Evolutionary conservation across 2,329 filamentous ascomycete genomes (phyloP).

Genomic region (Penicillium polonicum): DNA sequence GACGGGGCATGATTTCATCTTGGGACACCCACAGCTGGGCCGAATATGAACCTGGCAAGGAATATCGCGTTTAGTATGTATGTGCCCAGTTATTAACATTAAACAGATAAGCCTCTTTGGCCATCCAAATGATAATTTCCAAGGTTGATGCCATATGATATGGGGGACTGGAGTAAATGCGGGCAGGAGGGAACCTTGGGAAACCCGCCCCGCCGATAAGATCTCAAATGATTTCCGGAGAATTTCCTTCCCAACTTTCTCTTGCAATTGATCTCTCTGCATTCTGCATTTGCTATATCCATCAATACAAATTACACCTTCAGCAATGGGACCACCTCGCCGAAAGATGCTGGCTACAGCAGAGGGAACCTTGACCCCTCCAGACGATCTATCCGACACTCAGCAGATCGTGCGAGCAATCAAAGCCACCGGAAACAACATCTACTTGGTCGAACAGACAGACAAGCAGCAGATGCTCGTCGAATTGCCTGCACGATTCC

Average conservation of each 20-base stretch:
- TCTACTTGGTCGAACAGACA: slow-evolving; percentile 77
- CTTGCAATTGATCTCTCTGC: background rate
- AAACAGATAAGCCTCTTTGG: too few relatives aligned
- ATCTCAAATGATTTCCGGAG: slow-evolving; percentile 12
- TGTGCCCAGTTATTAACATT: background rate
- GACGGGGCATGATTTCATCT: background rate
- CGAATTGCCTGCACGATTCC: slow-evolving; percentile 80
- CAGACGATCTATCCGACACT: slow-evolving; percentile 52
- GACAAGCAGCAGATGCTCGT: slow-evolving; percentile 66
- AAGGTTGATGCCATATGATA: background rate
- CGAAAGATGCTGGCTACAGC: slow-evolving; percentile 75
- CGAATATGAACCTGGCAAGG: background rate
- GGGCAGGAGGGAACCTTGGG: slow-evolving; percentile 4
- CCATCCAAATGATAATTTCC: background rate
- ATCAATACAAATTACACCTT: background rate
- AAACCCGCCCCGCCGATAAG: slow-evolving; percentile 23
- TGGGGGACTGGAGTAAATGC: background rate
- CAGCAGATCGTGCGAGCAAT: slow-evolving; percentile 73
- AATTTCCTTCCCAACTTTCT: background rate
- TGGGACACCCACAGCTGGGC: background rate
- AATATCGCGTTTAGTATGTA: background rate
- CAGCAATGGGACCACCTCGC: slow-evolving; percentile 69
- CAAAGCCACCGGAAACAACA: slow-evolving; percentile 82
- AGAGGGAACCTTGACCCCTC: slow-evolving; percentile 64
- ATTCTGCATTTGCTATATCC: background rate